Base-by-base conservation (phyloP, 306 rosid genomes). In the Prunus fruticosa region DNA sequence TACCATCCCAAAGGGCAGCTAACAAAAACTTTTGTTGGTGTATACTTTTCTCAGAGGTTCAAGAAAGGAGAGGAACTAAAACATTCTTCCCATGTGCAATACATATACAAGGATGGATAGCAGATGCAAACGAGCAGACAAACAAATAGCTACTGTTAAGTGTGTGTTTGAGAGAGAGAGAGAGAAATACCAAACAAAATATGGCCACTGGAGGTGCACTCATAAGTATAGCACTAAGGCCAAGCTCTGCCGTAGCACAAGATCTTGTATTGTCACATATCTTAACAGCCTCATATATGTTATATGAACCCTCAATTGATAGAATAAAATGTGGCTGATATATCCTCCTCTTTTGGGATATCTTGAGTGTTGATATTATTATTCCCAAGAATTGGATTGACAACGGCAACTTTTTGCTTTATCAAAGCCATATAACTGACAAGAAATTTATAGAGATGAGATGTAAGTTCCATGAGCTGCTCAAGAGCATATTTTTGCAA, bases 321-420 rank as follows among this genome's bases (percentile, higher is more conserved):
- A 94, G 72, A 64, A 87, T 88, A 71, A 85, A 94, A 81, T 84
- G 96, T 62, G 98, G 95, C 85, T 87, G 97, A 77, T 72, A 83
- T 78, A 80, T 64, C 75, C 82, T 85, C 82, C 98, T 86, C 69
- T 84, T 89, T 49, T 86, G 96, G 53, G 97, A 95, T 76, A 86
- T 73, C 82, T 87, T 89, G 78, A 89, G 73, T 50, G 84, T 67
- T 6, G 85, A 85, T 50, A 73, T 76, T 54, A 88, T 64, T 82
- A 84, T 87, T 82, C 86, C 81, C 15, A 92, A 92, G 87, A 75
- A 89, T 84, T 34, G 62, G 83, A 83, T 86, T 80, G 70, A 89
- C 85, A 38, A 87, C 82, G 15, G 66, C 78, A 32, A 19, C 78
- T 56, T 86, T 74, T 79, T 81, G 90, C 77, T 73, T 82, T 38